phyloP scores from a whole-genome alignment of 2,329 filamentous ascomycete genomes.

The Diaporthe capsici region DNA sequence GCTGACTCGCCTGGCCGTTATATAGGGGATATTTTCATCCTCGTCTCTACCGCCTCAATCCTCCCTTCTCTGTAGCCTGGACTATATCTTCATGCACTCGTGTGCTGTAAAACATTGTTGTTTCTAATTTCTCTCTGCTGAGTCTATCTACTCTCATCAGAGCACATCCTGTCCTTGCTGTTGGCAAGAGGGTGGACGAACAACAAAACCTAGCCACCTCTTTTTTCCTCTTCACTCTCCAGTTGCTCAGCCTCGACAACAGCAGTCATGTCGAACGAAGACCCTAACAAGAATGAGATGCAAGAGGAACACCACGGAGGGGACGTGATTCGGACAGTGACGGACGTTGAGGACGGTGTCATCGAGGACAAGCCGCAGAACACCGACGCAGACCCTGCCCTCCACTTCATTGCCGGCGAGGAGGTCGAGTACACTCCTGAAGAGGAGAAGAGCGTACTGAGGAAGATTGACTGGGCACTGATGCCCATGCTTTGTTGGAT shows the following conservation, averaged over 20 bases:
- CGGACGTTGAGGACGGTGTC: constrained; percentile 5
- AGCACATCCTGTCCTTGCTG: neutral
- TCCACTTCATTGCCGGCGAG: constrained; percentile 13
- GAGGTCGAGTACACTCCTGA: neutral
- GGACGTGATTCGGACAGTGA: neutral
- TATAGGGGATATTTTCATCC: neutral
- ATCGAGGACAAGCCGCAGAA: constrained; percentile 12
- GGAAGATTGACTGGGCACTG: constrained; percentile 73
- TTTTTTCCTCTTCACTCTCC: neutral
- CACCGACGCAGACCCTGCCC: constrained; percentile 17
- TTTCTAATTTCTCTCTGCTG: neutral
- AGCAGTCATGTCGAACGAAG: neutral
- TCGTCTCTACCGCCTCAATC: neutral
- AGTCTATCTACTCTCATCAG: neutral
- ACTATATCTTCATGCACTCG: neutral
- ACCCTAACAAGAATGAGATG: neutral
- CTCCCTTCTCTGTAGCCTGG: neutral
- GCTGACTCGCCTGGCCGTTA: neutral
- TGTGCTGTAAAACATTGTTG: neutral
- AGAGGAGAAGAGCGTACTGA: constrained; percentile 50
- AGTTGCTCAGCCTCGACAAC: neutral
- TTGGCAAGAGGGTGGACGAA: neutral
- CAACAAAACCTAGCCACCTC: neutral
- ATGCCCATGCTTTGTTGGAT: constrained; percentile 66
- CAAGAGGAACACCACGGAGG: neutral